Base-by-base conservation (phyloP, 2,329 filamentous ascomycete species). In the Fusarium sp. region DNA sequence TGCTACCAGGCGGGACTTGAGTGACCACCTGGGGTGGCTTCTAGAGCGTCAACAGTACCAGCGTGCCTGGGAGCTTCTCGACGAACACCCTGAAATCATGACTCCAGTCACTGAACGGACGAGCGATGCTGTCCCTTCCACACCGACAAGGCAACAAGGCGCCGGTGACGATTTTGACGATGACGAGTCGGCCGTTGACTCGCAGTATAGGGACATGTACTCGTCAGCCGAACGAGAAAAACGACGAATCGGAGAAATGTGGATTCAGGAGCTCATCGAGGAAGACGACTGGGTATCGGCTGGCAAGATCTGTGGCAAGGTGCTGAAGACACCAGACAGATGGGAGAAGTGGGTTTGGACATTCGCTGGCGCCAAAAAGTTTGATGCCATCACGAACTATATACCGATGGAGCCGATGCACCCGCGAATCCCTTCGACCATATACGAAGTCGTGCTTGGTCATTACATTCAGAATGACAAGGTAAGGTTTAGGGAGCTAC, bases 321-420 rank as follows among this genome's bases (percentile, higher is more conserved):
- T 98, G 1, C 86, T 99, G 1, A 91, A 91, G 50, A 94, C 92
- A 1, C 91, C 94, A 1, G 88, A 93, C 57, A 87, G 93, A 76
- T 99, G 96, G 96, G 95, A 98, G 83, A 94, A 97, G 78, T 98
- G 96, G 95, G 93, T 97, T 6, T 97, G 93, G 90, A 92, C 90
- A 0, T 99, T 99, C 83, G 94, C 95, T 9, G 93, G 94, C 45
- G 93, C 93, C 3, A 89, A 94, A 73, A 94, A 92, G 79, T 94
- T 97, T 77, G 94, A 98, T 80, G 95, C 98, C 76, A 98, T 99
- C 70, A 93, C 93, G 6, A 89, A 93, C 38, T 92, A 93, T 78
- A 93, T 99, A 34, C 96, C 96, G 0, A 91, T 90, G 1, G 89
- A 92, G 62, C 90, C 91, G n/a, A 88, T 97, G 80, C 90, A 89